A percentile compares a stretch with the other conserved stretches of the same genome.
Evolutionary conservation across 2,329 filamentous ascomycete species (phyloP).

Genomic region (Ophiostoma sp.): DNA sequence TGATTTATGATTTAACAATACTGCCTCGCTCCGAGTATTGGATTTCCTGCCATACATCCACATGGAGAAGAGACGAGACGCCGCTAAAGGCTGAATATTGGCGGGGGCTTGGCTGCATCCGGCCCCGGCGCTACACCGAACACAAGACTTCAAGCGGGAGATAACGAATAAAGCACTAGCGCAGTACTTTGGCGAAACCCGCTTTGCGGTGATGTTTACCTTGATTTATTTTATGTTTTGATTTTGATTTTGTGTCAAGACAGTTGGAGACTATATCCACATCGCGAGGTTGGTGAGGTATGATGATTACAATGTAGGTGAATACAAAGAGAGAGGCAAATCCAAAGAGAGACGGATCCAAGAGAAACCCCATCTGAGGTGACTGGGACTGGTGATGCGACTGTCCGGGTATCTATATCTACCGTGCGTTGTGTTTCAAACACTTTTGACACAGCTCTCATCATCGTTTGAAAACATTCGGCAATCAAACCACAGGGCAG

Average conservation of each 20-base stretch:
- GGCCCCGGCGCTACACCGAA: not conserved
- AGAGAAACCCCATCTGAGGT: no score
- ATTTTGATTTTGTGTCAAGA: no score
- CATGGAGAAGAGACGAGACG: not conserved
- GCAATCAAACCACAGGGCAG: not conserved
- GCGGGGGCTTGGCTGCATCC: not conserved
- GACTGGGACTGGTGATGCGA: no score
- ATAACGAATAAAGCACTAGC: not conserved
- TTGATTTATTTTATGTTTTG: no score
- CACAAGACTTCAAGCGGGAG: not conserved
- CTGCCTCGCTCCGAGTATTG: not conserved
- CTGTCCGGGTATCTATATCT: conserved; percentile 1
- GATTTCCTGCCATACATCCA: not conserved
- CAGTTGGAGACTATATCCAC: not conserved
- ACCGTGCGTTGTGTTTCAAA: not conserved
- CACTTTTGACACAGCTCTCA: not conserved
- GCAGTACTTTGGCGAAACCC: no score
- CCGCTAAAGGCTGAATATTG: not conserved
- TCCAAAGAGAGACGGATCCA: no score
- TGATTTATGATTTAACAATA: not conserved
- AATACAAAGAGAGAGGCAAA: no score
- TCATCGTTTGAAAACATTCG: not conserved
- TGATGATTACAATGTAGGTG: no score
- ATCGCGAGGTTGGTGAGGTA: not conserved
- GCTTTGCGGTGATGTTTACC: no score